These are phyloP conservation scores for Kwoniella sp. DNA, from an alignment of 768 basidiomycete genomes.

Conservation along the genomic window DNA sequence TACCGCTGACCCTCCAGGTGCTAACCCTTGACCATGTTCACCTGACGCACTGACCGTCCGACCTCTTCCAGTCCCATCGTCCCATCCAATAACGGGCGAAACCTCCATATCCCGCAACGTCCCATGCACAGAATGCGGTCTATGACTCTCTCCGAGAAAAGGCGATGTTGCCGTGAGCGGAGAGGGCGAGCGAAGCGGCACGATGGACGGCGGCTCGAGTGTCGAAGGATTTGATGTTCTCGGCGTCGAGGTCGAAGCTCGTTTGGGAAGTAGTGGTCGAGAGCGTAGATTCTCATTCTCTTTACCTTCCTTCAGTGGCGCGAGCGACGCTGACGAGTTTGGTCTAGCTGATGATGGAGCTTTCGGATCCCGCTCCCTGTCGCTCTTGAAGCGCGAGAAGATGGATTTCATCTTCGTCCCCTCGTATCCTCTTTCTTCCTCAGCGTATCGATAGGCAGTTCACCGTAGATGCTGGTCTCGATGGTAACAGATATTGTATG, in stretches of 20 bases:
- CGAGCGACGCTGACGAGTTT: constrained; percentile 12
- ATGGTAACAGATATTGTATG: no score
- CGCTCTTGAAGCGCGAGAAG: constrained; percentile 17
- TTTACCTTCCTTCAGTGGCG: neutral
- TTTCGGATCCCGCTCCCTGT: neutral
- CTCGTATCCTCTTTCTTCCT: neutral
- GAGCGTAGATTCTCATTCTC: constrained; percentile 7
- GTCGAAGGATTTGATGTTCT: neutral
- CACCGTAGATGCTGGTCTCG: no score
- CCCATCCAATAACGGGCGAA: constrained; percentile 11
- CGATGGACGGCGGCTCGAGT: neutral
- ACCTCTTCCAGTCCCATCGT: constrained; percentile 4
- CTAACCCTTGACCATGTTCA: constrained; percentile 5
- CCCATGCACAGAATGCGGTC: constrained; percentile 17
- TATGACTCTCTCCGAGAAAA: neutral
- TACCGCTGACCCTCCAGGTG: constrained; percentile 14
- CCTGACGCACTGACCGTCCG: constrained; percentile 24
- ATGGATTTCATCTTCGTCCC: constrained; percentile 22
- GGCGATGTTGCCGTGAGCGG: neutral
- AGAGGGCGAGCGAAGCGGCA: neutral
- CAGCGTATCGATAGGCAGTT: neutral
- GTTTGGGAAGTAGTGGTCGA: neutral
- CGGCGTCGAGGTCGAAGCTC: neutral
- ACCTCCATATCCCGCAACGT: neutral
- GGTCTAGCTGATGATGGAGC: constrained; percentile 5